Conservation (phyloP, 192 early-diverging fungal species). For the Allomyces macrogynus region DNA sequence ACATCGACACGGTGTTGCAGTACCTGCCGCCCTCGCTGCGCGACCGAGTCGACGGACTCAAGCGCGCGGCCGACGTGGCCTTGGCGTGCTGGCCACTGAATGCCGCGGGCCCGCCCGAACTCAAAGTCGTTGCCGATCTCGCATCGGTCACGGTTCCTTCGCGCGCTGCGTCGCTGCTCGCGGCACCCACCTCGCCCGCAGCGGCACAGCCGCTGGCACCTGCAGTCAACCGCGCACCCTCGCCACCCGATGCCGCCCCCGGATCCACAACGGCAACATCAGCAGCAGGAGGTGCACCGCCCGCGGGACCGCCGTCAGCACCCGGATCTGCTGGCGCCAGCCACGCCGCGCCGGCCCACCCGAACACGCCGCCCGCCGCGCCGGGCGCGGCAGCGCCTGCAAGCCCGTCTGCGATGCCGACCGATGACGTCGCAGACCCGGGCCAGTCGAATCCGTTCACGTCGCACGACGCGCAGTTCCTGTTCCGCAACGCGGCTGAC, state of each 20-base stretch:
- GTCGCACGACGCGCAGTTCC: too few species aligned
- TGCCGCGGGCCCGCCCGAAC: not conserved
- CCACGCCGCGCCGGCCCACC: slow-evolving; percentile 8
- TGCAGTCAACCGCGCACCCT: not conserved
- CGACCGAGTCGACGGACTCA: not conserved
- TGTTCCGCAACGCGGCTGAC: too few species aligned
- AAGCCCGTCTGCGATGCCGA: too few species aligned
- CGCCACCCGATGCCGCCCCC: not conserved
- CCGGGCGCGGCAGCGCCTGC: slow-evolving; percentile 8
- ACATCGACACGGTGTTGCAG: not conserved
- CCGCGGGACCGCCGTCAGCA: not conserved
- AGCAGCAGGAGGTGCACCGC: not conserved
- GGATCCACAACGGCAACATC: not conserved
- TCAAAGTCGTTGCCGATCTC: not conserved
- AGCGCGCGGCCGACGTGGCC: not conserved
- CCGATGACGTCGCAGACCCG: too few species aligned
- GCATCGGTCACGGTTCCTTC: not conserved
- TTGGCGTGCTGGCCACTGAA: not conserved
- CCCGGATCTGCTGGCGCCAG: not conserved
- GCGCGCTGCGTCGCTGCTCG: not conserved
- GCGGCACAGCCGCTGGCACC: not conserved
- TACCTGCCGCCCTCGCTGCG: not conserved
- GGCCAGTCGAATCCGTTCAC: too few species aligned
- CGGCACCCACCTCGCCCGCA: not conserved
- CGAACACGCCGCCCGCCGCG: slow-evolving; percentile 6